A percentile compares a stretch with the other conserved stretches of the same genome.
phyloP scores from a whole-genome alignment of 306 rosid genomes.

The Hylodesmum podocarpum region DNA sequence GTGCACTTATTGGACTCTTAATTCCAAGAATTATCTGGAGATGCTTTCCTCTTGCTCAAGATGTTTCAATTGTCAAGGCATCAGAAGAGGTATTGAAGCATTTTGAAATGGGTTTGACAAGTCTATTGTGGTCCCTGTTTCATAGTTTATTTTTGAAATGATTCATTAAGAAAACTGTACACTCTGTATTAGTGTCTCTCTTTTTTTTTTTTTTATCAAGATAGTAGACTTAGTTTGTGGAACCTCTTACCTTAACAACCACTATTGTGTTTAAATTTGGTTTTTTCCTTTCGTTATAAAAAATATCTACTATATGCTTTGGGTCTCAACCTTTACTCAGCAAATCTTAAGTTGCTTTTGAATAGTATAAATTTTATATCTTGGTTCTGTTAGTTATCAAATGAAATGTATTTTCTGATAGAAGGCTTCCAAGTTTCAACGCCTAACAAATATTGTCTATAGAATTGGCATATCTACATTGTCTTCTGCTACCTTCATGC shows the following conservation, averaged over 20 bases:
- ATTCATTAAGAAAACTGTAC: neutral
- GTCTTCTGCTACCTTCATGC: neutral
- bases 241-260: neutral
- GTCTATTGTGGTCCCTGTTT: neutral
- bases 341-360: constrained; percentile 6
- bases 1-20: constrained; percentile 76
- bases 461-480: constrained; percentile 8
- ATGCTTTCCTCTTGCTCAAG: constrained; percentile 67
- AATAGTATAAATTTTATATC: neutral
- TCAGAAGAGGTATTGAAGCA: constrained; percentile 66
- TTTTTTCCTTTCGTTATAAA: constrained; percentile 4
- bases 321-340: constrained; percentile 10
- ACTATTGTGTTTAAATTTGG: neutral
- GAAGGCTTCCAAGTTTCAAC: constrained; percentile 15
- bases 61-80: constrained; percentile 47
- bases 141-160: neutral
- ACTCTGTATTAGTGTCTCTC: neutral
- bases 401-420: neutral
- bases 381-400: constrained; percentile 3
- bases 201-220: neutral
- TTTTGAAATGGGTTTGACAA: constrained; percentile 22
- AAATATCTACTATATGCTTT: constrained; percentile 3
- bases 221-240: neutral
- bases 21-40: constrained; percentile 75
- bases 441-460: neutral